Evolutionary conservation across 2,329 filamentous ascomycete species (phyloP), one percentile per base, ranked within the genome.

Genomic region (Mycogone perniciosa): DNA sequence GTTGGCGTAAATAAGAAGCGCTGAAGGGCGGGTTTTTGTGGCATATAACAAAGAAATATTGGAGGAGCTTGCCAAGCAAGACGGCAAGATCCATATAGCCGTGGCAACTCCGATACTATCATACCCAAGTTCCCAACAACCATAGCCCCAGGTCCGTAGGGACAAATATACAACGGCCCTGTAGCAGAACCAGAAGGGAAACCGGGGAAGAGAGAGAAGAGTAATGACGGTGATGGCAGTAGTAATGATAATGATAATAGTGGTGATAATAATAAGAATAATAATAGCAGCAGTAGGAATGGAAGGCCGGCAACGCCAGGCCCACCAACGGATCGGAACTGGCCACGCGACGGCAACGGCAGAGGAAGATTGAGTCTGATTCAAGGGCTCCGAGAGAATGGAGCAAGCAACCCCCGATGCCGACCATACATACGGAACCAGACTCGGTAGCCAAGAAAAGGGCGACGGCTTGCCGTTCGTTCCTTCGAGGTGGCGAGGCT

Each of bases 31-130:
- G 30, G 33, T 50, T 29, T 45, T 49, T 43, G 51, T 46, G 47
- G 44, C 35, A 53, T 46, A 44, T 40, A 52, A 34, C 39, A 46
- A 44, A 39, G 43, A 37, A 39, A 44, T 46, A 40, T 42, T 46
- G 43, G 30, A 48, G 39, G 46, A 46, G 42, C 30, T 46, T 39
- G 46, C 44, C 46, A 40, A 47, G 35, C 34, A 47, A 51, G 48
- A 48, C 11, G 39, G 41, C 44, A 30, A 48, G 20, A 37, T 48
- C 48, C 48, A 48, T 51, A 33, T 51, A 51, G 39, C 13, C 30
- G 46, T 42, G 39, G 46, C 35, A 37, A 31, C 46, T 37, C 33
- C n/a, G 20, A 40, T 39, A 31, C 34, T 31, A 20, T 37, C 46
- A 35, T 37, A 29, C 48, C 44, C 37, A 45, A 47, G 37, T 45